Conservation (phyloP, 116 monocot species). For the Papilionanthe hybrid region DNA sequence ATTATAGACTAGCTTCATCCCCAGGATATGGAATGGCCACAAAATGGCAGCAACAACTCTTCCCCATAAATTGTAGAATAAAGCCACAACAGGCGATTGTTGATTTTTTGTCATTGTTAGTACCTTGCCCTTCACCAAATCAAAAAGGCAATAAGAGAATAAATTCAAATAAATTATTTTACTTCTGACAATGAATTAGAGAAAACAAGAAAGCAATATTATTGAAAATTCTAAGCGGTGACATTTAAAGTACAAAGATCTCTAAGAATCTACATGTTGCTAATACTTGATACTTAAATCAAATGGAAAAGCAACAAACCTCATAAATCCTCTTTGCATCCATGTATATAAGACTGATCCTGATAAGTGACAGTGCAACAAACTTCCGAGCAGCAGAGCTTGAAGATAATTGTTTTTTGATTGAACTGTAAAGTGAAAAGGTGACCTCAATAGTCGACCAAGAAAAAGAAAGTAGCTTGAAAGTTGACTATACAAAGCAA, state of each 20-base stretch:
- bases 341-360: constrained; percentile 79
- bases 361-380: constrained; percentile 57
- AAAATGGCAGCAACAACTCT: constrained; percentile 50
- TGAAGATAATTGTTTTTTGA: constrained; percentile 76
- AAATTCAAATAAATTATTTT: constrained; percentile 6
- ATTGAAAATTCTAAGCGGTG: neutral
- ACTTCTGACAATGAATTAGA: neutral
- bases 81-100: constrained; percentile 18
- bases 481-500: neutral
- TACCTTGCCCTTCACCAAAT: constrained; percentile 55
- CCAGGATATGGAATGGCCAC: constrained; percentile 74
- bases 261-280: neutral
- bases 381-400: constrained; percentile 60
- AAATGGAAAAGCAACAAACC: constrained; percentile 25
- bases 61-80: constrained; percentile 53
- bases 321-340: constrained; percentile 78
- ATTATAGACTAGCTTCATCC: constrained; percentile 53
- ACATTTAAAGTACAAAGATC: neutral
- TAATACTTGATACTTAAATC: neutral
- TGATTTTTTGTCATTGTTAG: constrained; percentile 33
- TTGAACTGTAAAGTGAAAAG: constrained; percentile 46
- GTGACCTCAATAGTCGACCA: neutral
- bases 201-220: neutral
- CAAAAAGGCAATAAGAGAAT: constrained; percentile 12
- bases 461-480: neutral